Base-by-base conservation (phyloP, 345 rosid genomes). In the Erodium maritimum region DNA sequence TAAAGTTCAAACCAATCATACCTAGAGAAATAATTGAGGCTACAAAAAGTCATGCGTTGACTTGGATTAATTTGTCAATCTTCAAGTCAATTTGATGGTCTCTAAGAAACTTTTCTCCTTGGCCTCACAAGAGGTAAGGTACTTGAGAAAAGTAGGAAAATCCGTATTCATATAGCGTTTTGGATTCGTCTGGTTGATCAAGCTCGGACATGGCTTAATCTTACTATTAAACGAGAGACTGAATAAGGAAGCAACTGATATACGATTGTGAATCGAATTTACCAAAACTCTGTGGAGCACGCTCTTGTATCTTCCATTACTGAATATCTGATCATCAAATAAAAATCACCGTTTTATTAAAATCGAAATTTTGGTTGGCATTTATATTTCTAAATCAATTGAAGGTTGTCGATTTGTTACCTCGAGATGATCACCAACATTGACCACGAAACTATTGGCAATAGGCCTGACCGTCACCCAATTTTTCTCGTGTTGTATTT, bases 401-500 rank as follows among this genome's bases (percentile, higher is more conserved):
- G 20, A 1, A 52, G 14, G 20, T 5, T 8, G 1, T 52, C 19
- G 12, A 14, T 54, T 54, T 19, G 18, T 51, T 50, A 87, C 97
- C 96, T 91, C 97, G 17, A 91, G 90, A 65, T 91, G 96, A 62
- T 91, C 97, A 1, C 97, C 97, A 19, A 91, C 85, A 65, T 91
- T 87, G 63, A 91, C 72, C 10, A 84, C 94, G 61, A 87, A 80
- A 2, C 95, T 75, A 65, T 78, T 73, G 55, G 89, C 71, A 50
- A 80, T 77, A 3, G 97, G 94, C 37, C 83, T 77, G 64, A 87
- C 85, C 0, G 91, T 77, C 70, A 85, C 74, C 97, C 97, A 87
- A 17, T 82, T 71, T 8, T 73, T 81, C 37, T 71, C 50, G 58
- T 66, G 60, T 23, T 73, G 73, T 70, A 90, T 78, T 62, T 90